phyloP scores from a whole-genome alignment of 192 early-diverging fungal species.

The Phlyctochytrium bullatum region DNA sequence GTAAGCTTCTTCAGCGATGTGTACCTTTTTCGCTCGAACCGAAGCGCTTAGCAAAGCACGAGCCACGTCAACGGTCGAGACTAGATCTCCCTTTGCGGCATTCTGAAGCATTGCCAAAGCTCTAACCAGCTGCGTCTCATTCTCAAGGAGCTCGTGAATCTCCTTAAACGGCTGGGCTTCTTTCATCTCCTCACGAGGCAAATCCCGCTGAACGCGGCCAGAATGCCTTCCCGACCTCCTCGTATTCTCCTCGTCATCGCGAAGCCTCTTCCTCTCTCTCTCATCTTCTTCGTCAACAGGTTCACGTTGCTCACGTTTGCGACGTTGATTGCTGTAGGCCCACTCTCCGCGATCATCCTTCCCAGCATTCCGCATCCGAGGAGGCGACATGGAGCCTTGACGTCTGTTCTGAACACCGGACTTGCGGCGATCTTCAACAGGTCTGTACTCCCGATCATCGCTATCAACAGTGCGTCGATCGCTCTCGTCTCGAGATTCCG shows the following conservation, averaged over 20 bases:
- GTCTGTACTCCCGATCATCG: not conserved
- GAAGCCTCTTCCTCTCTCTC: not conserved
- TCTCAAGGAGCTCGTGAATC: not conserved
- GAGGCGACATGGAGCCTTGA: too few relatives aligned
- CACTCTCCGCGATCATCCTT: not conserved
- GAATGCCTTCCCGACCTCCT: too few relatives aligned
- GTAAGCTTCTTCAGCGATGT: slow-evolving; percentile 17
- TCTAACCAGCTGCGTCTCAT: not conserved
- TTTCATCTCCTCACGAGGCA: too few relatives aligned
- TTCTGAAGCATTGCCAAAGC: not conserved
- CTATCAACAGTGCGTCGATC: not conserved
- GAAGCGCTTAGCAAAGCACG: slow-evolving; percentile 11
- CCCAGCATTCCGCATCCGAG: not conserved
- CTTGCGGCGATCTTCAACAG: not conserved
- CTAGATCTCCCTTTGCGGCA: not conserved
- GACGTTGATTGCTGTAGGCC: not conserved
- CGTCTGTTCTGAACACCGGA: not conserved
- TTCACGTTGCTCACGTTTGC: not conserved
- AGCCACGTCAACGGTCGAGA: not conserved
- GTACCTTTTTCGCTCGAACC: slow-evolving; percentile 4
- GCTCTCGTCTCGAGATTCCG: not conserved
- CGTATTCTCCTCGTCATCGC: not conserved
- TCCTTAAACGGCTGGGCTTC: not conserved
- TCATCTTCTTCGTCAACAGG: not conserved
- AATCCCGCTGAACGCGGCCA: too few relatives aligned